Base-by-base conservation (phyloP, 2,329 filamentous ascomycete species). In the Tricladium varicosporioides region DNA sequence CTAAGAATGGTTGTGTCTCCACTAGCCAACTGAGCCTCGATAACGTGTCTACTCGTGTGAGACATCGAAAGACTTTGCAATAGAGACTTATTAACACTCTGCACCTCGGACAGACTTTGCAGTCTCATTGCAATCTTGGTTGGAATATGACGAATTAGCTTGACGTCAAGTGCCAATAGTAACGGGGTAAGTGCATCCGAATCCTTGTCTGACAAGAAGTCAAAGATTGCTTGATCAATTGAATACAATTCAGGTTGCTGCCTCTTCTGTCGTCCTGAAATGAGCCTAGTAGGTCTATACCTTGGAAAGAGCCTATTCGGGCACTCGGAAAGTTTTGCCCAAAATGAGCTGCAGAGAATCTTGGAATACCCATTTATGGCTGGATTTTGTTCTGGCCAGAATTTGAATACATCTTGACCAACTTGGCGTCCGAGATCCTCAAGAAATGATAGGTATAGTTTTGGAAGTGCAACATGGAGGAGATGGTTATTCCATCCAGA, bases 401-500 rank as follows among this genome's bases (percentile, higher is more conserved):
- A 67, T 1, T 47, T 44, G 22, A 65, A 63, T 1, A 58, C 56
- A 16, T 58, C 43, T 16, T 58, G 32, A 14, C 58, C 58, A 31
- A 60, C 14, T 2, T 59, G 31, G 5, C 11, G 15, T 13, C 31
- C 53, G 32, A 68, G 27, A 9, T 62, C 48, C 13, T 61, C 57
- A 11, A 71, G 57, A 33, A 68, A 64, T 1, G 42, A 49, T 10
- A 70, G 22, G 36, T 70, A 70, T 15, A 70, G 48, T 4, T 62
- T 48, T 19, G 68, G 60, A 8, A 71, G 22, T 14, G 44, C 55
- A 2, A 59, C 45, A 27, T 59, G 32, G 2, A 69, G 51, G 5
- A 70, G 60, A 58, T 61, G 63, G 10, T 31, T 22, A 18, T 71
- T 71, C 64, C 65, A 71, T 7, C 48, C 33, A 8, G 62, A 53